A percentile compares a stretch with the other conserved stretches of the same genome.
Conservation (phyloP, 2,329 filamentous ascomycete species). For the Fusarium chlamydosporum region DNA sequence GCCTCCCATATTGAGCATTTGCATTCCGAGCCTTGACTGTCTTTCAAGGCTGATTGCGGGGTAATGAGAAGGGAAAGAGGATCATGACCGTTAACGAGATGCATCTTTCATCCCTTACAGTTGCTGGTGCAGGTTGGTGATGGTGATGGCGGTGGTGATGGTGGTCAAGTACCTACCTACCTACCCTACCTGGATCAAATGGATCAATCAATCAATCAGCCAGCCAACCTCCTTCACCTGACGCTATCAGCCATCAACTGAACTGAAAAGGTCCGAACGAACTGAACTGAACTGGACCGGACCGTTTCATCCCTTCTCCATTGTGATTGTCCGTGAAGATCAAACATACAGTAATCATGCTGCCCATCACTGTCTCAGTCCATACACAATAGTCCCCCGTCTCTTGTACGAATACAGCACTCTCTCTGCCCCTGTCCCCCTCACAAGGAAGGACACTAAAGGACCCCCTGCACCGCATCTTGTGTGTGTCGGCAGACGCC, state of each 20-base stretch:
- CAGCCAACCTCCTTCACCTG: slow-evolving; percentile 39
- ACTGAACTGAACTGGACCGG: too few species aligned
- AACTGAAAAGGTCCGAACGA: slow-evolving; percentile 2
- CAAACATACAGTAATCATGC: slow-evolving; percentile 22
- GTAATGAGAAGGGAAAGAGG: neutral
- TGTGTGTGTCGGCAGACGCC: slow-evolving; percentile 40
- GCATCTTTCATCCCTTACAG: slow-evolving; percentile 25
- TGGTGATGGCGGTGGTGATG: neutral
- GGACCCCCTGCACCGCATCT: slow-evolving; percentile 38
- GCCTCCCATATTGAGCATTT: slow-evolving; percentile 26
- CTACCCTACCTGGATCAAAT: too few species aligned
- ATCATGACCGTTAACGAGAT: slow-evolving; percentile 1
- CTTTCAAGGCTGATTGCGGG: slow-evolving; percentile 11
- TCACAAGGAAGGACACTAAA: slow-evolving; percentile 10
- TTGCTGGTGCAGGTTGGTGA: slow-evolving; percentile 19
- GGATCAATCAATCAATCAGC: slow-evolving; percentile 10
- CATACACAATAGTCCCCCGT: slow-evolving; percentile 22
- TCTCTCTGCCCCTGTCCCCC: neutral
- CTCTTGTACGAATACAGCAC: neutral
- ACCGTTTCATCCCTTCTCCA: slow-evolving; percentile 36
- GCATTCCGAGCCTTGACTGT: slow-evolving; percentile 31
- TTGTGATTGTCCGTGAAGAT: slow-evolving; percentile 22
- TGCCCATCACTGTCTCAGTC: slow-evolving; percentile 38
- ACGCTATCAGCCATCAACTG: slow-evolving; percentile 35
- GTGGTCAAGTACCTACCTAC: neutral